These are phyloP conservation scores for Mortierella sp. DNA, from an alignment of 371 early-diverging fungal species.

Conservation along the genomic window DNA sequence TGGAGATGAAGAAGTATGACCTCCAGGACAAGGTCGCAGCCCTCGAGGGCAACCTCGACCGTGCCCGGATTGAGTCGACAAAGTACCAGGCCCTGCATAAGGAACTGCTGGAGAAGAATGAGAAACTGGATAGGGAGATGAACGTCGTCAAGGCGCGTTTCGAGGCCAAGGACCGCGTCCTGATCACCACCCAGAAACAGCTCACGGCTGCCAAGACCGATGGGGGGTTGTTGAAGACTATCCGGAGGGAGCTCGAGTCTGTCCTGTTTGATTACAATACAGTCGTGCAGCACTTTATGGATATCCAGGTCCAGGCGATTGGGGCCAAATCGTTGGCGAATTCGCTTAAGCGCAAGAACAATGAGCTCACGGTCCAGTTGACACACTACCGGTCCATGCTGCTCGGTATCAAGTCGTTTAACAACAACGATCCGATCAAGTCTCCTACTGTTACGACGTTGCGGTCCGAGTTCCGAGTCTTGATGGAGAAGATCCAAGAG, in stretches of 20 bases:
- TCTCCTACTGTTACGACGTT: constrained; percentile 54
- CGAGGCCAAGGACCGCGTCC: constrained; percentile 57
- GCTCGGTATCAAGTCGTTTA: constrained; percentile 58
- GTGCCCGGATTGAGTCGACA: constrained; percentile 50
- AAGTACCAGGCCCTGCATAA: constrained; percentile 55
- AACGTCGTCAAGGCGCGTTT: constrained; percentile 52
- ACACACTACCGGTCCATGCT: constrained; percentile 55
- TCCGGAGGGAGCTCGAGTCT: constrained; percentile 53
- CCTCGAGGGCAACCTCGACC: constrained; percentile 41
- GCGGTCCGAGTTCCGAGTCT: constrained; percentile 48
- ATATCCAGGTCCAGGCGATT: constrained; percentile 56
- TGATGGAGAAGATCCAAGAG: constrained; percentile 55
- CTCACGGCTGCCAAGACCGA: constrained; percentile 48
- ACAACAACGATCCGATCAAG: constrained; percentile 59
- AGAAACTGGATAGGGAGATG: constrained; percentile 41
- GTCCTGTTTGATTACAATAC: constrained; percentile 58
- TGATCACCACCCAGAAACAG: constrained; percentile 55
- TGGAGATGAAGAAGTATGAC: constrained; percentile 57
- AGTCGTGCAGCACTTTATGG: constrained; percentile 58
- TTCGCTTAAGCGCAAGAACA: constrained; percentile 45
- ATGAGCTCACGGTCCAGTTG: constrained; percentile 44
- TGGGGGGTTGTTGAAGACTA: constrained; percentile 52
- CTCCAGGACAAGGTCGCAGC: constrained; percentile 52
- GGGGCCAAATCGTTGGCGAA: constrained; percentile 54
- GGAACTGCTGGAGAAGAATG: constrained; percentile 56